Conservation (phyloP, 208 protist genomes). For the Crithidia brevicula region DNA sequence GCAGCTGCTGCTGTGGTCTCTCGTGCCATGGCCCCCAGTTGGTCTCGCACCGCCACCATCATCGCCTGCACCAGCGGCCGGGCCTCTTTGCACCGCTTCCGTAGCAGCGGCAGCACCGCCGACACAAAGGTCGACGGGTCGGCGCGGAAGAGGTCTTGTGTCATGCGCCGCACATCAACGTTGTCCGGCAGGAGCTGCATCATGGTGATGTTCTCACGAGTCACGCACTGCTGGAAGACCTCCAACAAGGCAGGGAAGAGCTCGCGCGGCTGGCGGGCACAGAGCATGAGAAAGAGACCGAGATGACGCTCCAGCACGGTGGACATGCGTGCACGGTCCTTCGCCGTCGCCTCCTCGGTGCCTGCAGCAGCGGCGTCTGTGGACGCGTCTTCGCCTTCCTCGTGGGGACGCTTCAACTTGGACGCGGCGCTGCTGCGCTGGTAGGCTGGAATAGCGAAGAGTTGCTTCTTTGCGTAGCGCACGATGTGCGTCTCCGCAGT, state of each 20-base stretch:
- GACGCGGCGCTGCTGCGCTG: slow-evolving; percentile 13
- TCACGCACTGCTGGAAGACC: slow-evolving; percentile 69
- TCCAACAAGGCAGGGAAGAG: slow-evolving; percentile 71
- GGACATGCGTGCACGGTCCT: slow-evolving; percentile 31
- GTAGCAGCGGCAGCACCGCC: slow-evolving; percentile 64
- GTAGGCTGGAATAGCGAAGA: slow-evolving; percentile 57
- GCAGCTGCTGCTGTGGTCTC: slow-evolving; percentile 8
- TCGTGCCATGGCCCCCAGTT: slow-evolving; percentile 49
- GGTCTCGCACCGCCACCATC: slow-evolving; percentile 54
- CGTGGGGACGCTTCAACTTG: slow-evolving; percentile 25
- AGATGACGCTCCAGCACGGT: slow-evolving; percentile 58
- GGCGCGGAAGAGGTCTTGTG: slow-evolving; percentile 55
- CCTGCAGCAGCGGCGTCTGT: neutral
- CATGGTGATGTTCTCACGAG: slow-evolving; percentile 56
- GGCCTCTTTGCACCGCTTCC: slow-evolving; percentile 57
- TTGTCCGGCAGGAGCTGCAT: slow-evolving; percentile 55
- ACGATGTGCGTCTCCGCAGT: slow-evolving; percentile 56
- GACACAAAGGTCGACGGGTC: slow-evolving; percentile 55
- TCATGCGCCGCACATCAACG: slow-evolving; percentile 63
- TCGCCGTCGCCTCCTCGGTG: slow-evolving; percentile 31
- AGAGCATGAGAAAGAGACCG: slow-evolving; percentile 80
- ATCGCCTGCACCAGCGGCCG: slow-evolving; percentile 72
- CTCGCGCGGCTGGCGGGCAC: slow-evolving; percentile 63
- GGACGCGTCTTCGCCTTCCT: slow-evolving; percentile 14
- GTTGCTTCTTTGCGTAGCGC: slow-evolving; percentile 71